Evolutionary conservation across 23 red algal species (phyloP).

Genomic region (Gracilaria gracilis): DNA sequence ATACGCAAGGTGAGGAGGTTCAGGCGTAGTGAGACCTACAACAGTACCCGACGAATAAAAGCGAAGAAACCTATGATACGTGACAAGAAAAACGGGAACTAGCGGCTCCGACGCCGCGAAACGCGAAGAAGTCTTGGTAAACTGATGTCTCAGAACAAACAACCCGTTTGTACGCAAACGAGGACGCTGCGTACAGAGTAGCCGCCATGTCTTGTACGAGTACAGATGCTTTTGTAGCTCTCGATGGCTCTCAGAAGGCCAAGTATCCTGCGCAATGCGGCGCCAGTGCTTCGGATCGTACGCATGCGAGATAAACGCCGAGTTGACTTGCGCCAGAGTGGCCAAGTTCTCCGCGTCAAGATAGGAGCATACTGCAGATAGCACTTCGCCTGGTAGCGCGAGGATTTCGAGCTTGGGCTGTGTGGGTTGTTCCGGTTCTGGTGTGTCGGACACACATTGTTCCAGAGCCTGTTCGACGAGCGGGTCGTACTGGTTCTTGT

Average conservation of each 20-base stretch:
- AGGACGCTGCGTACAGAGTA: slow-evolving; percentile 45
- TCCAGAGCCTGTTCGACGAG: background rate
- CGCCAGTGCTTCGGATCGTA: slow-evolving; percentile 69
- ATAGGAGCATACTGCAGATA: slow-evolving; percentile 22
- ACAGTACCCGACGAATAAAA: slow-evolving; percentile 68
- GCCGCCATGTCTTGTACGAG: slow-evolving; percentile 59
- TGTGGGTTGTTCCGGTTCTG: background rate
- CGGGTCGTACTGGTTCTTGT: background rate
- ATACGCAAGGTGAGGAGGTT: slow-evolving; percentile 40
- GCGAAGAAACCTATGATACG: slow-evolving; percentile 56
- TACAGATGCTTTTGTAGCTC: slow-evolving; percentile 30
- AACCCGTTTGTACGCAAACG: slow-evolving; percentile 58
- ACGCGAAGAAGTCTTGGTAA: slow-evolving; percentile 44
- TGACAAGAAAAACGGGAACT: slow-evolving; percentile 59
- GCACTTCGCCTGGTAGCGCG: slow-evolving; percentile 43
- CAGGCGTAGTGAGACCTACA: slow-evolving; percentile 53
- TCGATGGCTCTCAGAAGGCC: slow-evolving; percentile 27
- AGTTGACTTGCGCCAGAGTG: slow-evolving; percentile 43
- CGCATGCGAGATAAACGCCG: slow-evolving; percentile 3
- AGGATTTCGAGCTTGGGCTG: slow-evolving; percentile 3
- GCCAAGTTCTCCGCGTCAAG: slow-evolving; percentile 54
- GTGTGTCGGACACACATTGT: background rate
- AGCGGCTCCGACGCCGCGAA: slow-evolving; percentile 30
- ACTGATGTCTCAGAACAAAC: slow-evolving; percentile 60
- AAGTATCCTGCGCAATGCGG: slow-evolving; percentile 28